Evolutionary conservation across 352 stramenopile genomes (phyloP), one percentile per base, ranked within the genome.

Genomic region (Phytophthora multivora): DNA sequence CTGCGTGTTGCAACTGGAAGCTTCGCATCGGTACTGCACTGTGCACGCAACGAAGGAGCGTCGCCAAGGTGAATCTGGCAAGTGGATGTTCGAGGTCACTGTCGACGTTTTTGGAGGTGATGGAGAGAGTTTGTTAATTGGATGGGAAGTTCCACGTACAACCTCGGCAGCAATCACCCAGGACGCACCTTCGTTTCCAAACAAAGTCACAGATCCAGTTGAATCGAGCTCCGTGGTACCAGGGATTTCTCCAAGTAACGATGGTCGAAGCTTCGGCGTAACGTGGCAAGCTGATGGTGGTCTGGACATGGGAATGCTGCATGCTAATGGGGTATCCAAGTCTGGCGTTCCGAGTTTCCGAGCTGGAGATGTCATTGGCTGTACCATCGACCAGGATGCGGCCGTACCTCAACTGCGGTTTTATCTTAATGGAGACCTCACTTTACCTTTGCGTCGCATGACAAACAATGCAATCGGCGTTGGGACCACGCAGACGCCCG

Each of bases 51-150:
- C 82, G 5, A 93, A 91, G 51, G 76, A 83, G 49, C 73, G 82
- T 12, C 77, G 77, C 13, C 80, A 88, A 59, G 84, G 82, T 2
- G 80, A 91, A 52, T 90, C 80, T 16, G 82, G 82, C 4, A 80
- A 81, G 45, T 93, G 84, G 84, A 90, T 93, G 80, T 93, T 88
- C 30, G 82, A 93, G 64, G 81, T 86, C 16, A 75, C 45, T 12
- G 50, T 87, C 35, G 80, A 86, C n/a, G 52, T 75, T 33, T 82
- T 89, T 55, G 75, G 63, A 2, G 75, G 77, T 10, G 79, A 86
- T 12, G 82, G 84, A n/a, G 82, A 88, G 51, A 93, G 79, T 51
- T 55, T 93, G 10, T 54, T 90, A n/a, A 49, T 93, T 3, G 84
- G 82, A n/a, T 93, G 84, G 84, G 84, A 93, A 55, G 74, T 90